Evolutionary conservation across 768 basidiomycete genomes (phyloP).

Genomic region (Trichaptum fuscoviolaceum): DNA sequence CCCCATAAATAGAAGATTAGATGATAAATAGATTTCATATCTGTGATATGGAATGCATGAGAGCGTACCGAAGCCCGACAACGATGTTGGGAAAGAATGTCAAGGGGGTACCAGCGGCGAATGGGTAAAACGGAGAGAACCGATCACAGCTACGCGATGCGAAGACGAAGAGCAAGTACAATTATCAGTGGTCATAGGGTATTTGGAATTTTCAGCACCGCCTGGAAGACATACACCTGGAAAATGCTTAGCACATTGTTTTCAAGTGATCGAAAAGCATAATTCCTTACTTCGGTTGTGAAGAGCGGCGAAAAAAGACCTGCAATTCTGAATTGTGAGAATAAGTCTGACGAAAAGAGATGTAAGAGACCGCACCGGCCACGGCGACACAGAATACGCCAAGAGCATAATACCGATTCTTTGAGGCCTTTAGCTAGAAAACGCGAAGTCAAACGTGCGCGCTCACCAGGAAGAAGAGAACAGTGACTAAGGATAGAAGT

Average conservation of each 20-base stretch:
- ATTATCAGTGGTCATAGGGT: background rate
- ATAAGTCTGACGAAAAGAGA: background rate
- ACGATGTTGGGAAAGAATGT: background rate
- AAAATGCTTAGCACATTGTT: background rate
- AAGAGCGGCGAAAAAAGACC: background rate
- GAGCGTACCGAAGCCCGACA: background rate
- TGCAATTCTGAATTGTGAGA: background rate
- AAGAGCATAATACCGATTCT: slow-evolving; percentile 4
- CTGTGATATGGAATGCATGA: background rate
- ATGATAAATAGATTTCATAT: background rate
- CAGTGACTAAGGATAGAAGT: background rate
- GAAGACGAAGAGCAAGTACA: background rate
- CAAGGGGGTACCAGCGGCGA: background rate
- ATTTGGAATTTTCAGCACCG: background rate
- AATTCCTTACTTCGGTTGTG: background rate
- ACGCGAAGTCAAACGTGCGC: background rate
- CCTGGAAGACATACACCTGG: background rate
- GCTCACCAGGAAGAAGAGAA: background rate
- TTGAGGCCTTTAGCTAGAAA: background rate
- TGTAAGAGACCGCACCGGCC: background rate
- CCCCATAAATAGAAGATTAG: background rate
- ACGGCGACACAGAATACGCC: background rate
- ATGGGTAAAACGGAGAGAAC: background rate
- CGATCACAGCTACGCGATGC: background rate
- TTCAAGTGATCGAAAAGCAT: background rate